Evolutionary conservation across 495 filamentous ascomycete species (phyloP).

Genomic region (Opeltia flavorubescens): DNA sequence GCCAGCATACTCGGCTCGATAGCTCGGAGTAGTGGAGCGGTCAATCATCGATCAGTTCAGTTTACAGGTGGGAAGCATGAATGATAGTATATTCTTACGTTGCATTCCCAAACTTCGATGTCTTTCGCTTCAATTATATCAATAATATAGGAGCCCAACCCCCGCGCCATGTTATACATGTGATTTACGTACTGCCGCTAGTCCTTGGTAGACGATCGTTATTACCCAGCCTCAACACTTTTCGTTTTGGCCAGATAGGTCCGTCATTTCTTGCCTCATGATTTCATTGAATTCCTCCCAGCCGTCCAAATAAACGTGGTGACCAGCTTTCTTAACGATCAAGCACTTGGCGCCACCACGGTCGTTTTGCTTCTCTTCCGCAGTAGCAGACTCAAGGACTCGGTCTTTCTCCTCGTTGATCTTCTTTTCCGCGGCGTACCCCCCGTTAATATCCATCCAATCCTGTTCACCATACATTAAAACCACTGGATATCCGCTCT

Average conservation of each 20-base stretch:
- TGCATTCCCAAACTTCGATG: too few species aligned
- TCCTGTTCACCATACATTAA: slow-evolving; percentile 95
- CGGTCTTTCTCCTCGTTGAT: slow-evolving; percentile 52
- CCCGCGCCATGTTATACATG: too few species aligned
- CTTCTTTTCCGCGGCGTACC: slow-evolving; percentile 67
- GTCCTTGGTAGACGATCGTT: too few species aligned
- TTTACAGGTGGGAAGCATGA: too few species aligned
- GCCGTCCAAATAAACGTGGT: slow-evolving; percentile 88
- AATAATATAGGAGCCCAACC: too few species aligned
- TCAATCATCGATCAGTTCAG: too few species aligned
- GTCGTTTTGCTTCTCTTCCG: slow-evolving; percentile 55
- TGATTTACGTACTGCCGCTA: too few species aligned
- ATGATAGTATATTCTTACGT: too few species aligned
- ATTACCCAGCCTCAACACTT: too few species aligned
- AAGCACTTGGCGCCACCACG: slow-evolving; percentile 75
- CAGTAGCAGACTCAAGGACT: slow-evolving; percentile 41
- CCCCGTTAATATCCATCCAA: slow-evolving; percentile 94
- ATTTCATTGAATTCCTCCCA: slow-evolving; percentile 77
- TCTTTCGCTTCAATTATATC: too few species aligned
- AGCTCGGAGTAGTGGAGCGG: too few species aligned
- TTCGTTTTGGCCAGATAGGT: slow-evolving; percentile 40
- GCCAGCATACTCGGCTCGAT: too few species aligned
- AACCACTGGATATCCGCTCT: slow-evolving; percentile 70
- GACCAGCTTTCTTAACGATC: slow-evolving; percentile 68
- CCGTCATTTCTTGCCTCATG: slow-evolving; percentile 65